Percentiles rank a stretch among this genome's conserved stretches.
These are phyloP conservation scores for Yamadazyma diddensiae DNA, from an alignment of 1,139 yeast genomes.

Conservation along the genomic window DNA sequence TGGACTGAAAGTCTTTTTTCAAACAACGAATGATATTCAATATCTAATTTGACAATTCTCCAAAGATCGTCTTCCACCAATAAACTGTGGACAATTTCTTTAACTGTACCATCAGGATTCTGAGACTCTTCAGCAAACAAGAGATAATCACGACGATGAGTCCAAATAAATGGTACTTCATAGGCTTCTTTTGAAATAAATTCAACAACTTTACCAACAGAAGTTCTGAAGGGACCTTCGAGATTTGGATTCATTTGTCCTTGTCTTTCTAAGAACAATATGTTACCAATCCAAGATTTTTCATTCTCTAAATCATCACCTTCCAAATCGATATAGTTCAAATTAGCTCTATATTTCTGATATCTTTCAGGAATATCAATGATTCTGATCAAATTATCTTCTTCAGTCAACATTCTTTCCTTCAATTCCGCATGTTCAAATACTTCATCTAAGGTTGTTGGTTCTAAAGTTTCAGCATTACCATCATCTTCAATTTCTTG, in stretches of 20 bases:
- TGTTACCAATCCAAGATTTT: constrained; percentile 73
- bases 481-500: constrained; percentile 70
- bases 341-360: constrained; percentile 67
- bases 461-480: constrained; percentile 51
- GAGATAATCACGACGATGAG: constrained; percentile 88
- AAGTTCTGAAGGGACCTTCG: constrained; percentile 59
- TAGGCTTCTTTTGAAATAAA: constrained; percentile 74
- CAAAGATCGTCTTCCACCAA: constrained; percentile 84
- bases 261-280: constrained; percentile 52
- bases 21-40: constrained; percentile 82
- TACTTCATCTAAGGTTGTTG: constrained; percentile 75
- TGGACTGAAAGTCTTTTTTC: constrained; percentile 70
- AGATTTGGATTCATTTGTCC: constrained; percentile 35
- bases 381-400: constrained; percentile 82
- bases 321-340: constrained; percentile 63
- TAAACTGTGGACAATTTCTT: constrained; percentile 49
- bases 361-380: constrained; percentile 91
- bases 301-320: constrained; percentile 70
- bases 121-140: constrained; percentile 55
- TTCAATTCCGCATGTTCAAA: constrained; percentile 93
- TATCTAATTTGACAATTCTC: constrained; percentile 83
- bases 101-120: constrained; percentile 42
- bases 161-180: constrained; percentile 97
- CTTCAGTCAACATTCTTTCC: constrained; percentile 87
- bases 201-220: constrained; percentile 75